These are phyloP conservation scores for Lactarius evosmus DNA, from an alignment of 768 basidiomycete genomes.

Conservation along the genomic window DNA sequence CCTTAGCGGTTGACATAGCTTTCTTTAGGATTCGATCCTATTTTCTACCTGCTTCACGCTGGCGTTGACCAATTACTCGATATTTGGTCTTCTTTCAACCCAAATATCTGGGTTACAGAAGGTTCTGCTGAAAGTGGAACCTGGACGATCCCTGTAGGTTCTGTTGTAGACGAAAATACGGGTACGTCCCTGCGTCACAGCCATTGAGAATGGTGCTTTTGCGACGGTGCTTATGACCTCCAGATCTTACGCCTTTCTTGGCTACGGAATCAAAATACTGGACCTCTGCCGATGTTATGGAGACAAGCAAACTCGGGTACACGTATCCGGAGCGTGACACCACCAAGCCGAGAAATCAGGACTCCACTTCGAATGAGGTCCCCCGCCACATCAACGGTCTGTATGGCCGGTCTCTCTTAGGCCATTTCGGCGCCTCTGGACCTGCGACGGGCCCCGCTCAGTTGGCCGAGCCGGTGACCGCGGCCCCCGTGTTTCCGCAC, in stretches of 20 bases:
- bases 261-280: constrained; percentile 39
- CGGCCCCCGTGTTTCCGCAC: neutral
- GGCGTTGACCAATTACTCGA: constrained; percentile 53
- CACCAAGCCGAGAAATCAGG: constrained; percentile 34
- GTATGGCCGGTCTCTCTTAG: constrained; percentile 31
- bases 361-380: constrained; percentile 35
- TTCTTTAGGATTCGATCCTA: constrained; percentile 48
- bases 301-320: constrained; percentile 39
- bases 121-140: constrained; percentile 25
- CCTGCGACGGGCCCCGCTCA: neutral
- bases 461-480: too few relatives aligned
- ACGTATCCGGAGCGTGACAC: constrained; percentile 51
- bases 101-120: constrained; percentile 38
- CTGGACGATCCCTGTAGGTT: constrained; percentile 12
- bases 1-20: neutral
- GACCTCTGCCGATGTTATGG: constrained; percentile 36
- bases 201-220: too few relatives aligned
- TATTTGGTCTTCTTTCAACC: constrained; percentile 49
- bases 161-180: neutral
- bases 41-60: constrained; percentile 52
- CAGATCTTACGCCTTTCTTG: constrained; percentile 50
- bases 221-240: neutral
- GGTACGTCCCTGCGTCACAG: constrained; percentile 10
- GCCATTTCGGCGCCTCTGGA: neutral
- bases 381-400: constrained; percentile 36